phyloP scores from a whole-genome alignment of 495 filamentous ascomycete species.

The Penicillium flavigenum region DNA sequence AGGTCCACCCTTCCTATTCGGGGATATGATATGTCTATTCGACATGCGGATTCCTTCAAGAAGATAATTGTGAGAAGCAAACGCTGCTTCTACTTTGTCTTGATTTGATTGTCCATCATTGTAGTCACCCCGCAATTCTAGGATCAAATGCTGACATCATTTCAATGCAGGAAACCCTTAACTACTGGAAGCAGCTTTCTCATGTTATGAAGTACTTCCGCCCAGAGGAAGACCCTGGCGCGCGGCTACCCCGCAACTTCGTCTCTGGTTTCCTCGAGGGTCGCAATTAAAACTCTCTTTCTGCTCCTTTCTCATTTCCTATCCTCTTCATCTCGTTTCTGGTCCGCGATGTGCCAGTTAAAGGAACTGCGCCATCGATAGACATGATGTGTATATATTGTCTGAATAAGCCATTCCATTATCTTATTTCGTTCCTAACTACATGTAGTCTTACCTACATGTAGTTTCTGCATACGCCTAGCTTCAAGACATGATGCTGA shows the following conservation, averaged over 20 bases:
- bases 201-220: constrained; percentile 98
- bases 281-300: constrained; percentile 41
- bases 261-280: constrained; percentile 89
- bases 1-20: background rate
- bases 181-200: constrained; percentile 97
- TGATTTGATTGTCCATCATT: background rate
- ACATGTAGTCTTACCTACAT: background rate
- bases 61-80: background rate
- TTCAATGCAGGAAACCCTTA: constrained; percentile 79
- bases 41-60: background rate
- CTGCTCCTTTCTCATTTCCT: constrained; percentile 20
- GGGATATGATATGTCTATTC: background rate
- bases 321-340: constrained; percentile 28
- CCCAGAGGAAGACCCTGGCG: constrained; percentile 77
- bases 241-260: constrained; percentile 79
- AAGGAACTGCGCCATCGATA: constrained; percentile 27
- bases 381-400: constrained; percentile 48
- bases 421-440: constrained; percentile 1
- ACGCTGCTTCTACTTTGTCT: background rate
- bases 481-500: background rate
- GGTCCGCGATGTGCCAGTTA: constrained; percentile 26
- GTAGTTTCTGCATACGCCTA: background rate
- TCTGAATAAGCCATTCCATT: constrained; percentile 37
- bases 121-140: background rate
- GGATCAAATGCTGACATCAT: constrained; percentile 8